Percentiles rank a stretch among this genome's conserved stretches.
Evolutionary conservation across 1,284 basidiomycete genomes (phyloP).

Genomic region (Apiotrichum akiyoshidainum): DNA sequence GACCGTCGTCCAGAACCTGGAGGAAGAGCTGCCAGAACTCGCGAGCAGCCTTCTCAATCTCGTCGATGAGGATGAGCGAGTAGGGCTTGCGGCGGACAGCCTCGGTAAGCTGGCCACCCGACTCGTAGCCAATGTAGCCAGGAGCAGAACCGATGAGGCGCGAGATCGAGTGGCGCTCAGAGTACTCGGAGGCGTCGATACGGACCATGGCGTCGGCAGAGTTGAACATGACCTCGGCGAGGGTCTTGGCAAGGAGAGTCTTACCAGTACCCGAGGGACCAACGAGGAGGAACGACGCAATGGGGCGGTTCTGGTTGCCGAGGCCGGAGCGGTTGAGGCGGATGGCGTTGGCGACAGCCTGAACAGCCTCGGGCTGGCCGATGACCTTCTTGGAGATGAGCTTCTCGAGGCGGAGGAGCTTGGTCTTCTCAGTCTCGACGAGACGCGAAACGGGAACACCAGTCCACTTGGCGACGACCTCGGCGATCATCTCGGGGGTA

Average conservation of each 20-base stretch:
- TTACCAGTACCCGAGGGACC: slow-evolving; percentile 57
- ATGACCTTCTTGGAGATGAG: slow-evolving; percentile 54
- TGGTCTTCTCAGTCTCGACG: slow-evolving; percentile 51
- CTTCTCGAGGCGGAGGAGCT: slow-evolving; percentile 55
- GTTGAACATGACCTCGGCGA: slow-evolving; percentile 58
- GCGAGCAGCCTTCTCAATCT: slow-evolving; percentile 57
- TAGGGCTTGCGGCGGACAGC: slow-evolving; percentile 54
- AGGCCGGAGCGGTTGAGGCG: slow-evolving; percentile 59
- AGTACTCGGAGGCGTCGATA: slow-evolving; percentile 57
- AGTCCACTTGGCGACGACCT: slow-evolving; percentile 57
- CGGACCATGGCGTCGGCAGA: slow-evolving; percentile 57
- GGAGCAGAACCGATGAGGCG: slow-evolving; percentile 57
- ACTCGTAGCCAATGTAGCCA: slow-evolving; percentile 59
- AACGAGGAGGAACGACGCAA: slow-evolving; percentile 57
- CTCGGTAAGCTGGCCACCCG: slow-evolving; percentile 57
- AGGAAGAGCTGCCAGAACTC: slow-evolving; percentile 60
- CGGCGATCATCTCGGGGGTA: slow-evolving; percentile 56
- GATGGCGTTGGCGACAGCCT: slow-evolving; percentile 59
- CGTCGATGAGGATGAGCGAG: slow-evolving; percentile 52
- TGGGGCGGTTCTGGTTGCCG: slow-evolving; percentile 56
- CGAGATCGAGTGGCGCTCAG: slow-evolving; percentile 57
- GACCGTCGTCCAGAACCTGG: slow-evolving; percentile 59
- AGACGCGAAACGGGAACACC: slow-evolving; percentile 48
- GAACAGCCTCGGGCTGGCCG: slow-evolving; percentile 59
- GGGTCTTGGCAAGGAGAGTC: slow-evolving; percentile 56